phyloP scores from a whole-genome alignment of 495 filamentous ascomycete genomes.

The Polyplosphaeria fusca region DNA sequence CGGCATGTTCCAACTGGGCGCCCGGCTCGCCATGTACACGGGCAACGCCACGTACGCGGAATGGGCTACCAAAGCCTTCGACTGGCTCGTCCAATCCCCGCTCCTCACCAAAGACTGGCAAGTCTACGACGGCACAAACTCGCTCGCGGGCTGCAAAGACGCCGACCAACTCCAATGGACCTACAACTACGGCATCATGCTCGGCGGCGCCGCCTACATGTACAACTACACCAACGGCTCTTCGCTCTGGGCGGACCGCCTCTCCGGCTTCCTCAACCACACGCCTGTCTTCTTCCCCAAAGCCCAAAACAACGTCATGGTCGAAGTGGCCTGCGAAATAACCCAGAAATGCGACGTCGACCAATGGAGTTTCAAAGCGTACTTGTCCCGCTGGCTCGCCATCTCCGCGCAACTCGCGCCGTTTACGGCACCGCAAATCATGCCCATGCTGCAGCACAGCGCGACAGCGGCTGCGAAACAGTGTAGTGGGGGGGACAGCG shows the following conservation, averaged over 20 bases:
- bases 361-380: slow-evolving; percentile 23
- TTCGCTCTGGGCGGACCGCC: slow-evolving; percentile 5
- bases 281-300: slow-evolving; percentile 35
- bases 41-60: slow-evolving; percentile 73
- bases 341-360: slow-evolving; percentile 17
- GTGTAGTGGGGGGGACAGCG: slow-evolving; percentile 57
- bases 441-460: slow-evolving; percentile 55
- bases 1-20: slow-evolving; percentile 75
- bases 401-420: slow-evolving; percentile 14
- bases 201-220: slow-evolving; percentile 61
- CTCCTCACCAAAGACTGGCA: slow-evolving; percentile 39
- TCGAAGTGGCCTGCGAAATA: slow-evolving; percentile 17
- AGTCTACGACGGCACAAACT: slow-evolving; percentile 13
- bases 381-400: slow-evolving; percentile 21
- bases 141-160: slow-evolving; percentile 3
- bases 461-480: slow-evolving; percentile 51
- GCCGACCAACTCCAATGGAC: slow-evolving; percentile 20
- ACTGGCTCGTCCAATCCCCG: slow-evolving; percentile 64
- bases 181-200: slow-evolving; percentile 66
- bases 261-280: slow-evolving; percentile 43
- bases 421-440: slow-evolving; percentile 40
- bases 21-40: slow-evolving; percentile 72
- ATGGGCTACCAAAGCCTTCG: slow-evolving; percentile 69
- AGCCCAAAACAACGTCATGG: not conserved
- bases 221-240: slow-evolving; percentile 48